A percentile compares a stretch with the other conserved stretches of the same genome.
Evolutionary conservation across 768 basidiomycete genomes (phyloP).

Genomic region (Mycena floridula): DNA sequence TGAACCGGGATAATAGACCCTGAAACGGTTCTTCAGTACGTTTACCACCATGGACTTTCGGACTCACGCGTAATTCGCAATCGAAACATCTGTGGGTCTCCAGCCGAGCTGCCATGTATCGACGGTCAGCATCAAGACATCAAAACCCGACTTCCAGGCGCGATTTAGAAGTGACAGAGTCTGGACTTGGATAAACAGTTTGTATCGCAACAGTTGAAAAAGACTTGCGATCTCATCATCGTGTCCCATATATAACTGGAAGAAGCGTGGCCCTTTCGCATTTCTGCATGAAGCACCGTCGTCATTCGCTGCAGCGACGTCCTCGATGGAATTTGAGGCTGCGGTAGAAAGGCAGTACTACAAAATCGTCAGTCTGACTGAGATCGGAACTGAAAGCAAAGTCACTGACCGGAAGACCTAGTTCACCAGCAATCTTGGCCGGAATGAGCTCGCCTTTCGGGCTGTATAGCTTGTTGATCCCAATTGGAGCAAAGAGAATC

Average conservation of each 20-base stretch:
- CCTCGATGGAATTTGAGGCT: slow-evolving; percentile 41
- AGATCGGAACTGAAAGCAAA: too few species aligned
- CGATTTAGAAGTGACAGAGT: slow-evolving; percentile 28
- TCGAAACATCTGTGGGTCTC: slow-evolving; percentile 41
- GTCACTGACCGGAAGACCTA: slow-evolving; percentile 30
- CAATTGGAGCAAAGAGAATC: slow-evolving; percentile 49
- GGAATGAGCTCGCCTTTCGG: slow-evolving; percentile 39
- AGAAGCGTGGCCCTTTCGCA: slow-evolving; percentile 39
- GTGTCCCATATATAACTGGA: slow-evolving; percentile 51
- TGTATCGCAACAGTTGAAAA: not conserved
- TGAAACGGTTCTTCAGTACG: slow-evolving; percentile 7
- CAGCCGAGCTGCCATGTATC: slow-evolving; percentile 49
- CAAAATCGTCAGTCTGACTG: too few species aligned
- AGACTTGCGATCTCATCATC: slow-evolving; percentile 40
- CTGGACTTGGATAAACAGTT: too few species aligned
- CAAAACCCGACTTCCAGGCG: slow-evolving; percentile 40
- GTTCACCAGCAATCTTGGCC: slow-evolving; percentile 40
- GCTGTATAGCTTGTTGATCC: slow-evolving; percentile 46
- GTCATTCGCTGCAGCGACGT: slow-evolving; percentile 43
- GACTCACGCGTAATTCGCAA: slow-evolving; percentile 40
- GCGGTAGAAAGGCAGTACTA: slow-evolving; percentile 51
- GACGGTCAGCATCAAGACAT: slow-evolving; percentile 40
- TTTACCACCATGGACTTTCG: too few species aligned
- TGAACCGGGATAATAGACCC: slow-evolving; percentile 34
- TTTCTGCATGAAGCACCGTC: slow-evolving; percentile 27